Evolutionary conservation across 2,329 filamentous ascomycete species (phyloP), one percentile per base, ranked within the genome.

Genomic region (Penicillium sp.): DNA sequence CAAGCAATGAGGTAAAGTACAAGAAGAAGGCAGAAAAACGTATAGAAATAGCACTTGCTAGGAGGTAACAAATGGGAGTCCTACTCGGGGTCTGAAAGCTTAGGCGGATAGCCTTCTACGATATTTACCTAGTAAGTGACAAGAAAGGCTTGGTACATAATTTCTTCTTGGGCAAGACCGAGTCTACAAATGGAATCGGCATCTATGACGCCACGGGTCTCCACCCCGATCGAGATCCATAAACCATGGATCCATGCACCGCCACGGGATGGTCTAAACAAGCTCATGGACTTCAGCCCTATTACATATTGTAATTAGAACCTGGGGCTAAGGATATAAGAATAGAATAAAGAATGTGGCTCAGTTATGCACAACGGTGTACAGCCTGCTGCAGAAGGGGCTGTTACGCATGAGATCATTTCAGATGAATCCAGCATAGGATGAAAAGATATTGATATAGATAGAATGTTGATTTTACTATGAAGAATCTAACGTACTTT

Each of bases 221-320:
- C 29, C 31, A 34, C 31, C 31, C 14, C 31, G 14, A 34, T 34
- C 31, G 29, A 8, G 29, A 20, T 34, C 24, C 24, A 14, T 7
- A 24, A 27, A 27, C 37, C 37, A 40, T 24, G 35, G 20, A 24
- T 20, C 13, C 35, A 20, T 16, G 35, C 37, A 28, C 24, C 36
- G 36, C 42, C 42, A 39, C 36, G 18, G 22, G 42, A 28, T 18
- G 16, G 26, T 32, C 23, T 20, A 32, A 45, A 45, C 42, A 45
- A 45, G 42, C 42, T 45, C 23, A 23, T 45, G 36, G 20, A 45
- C 28, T 34, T 14, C 42, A 45, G 42, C 42, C 42, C 36, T 45
- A 45, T 10, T n/a, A 23, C 28, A 16, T 40, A 28, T 37, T 26
- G 28, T 22, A 36, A 4, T 6, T 13, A 16, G 11, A 20, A 36